A percentile compares a stretch with the other conserved stretches of the same genome.
phyloP scores from a whole-genome alignment of 2,329 filamentous ascomycete species.

The Penicillium sp. region DNA sequence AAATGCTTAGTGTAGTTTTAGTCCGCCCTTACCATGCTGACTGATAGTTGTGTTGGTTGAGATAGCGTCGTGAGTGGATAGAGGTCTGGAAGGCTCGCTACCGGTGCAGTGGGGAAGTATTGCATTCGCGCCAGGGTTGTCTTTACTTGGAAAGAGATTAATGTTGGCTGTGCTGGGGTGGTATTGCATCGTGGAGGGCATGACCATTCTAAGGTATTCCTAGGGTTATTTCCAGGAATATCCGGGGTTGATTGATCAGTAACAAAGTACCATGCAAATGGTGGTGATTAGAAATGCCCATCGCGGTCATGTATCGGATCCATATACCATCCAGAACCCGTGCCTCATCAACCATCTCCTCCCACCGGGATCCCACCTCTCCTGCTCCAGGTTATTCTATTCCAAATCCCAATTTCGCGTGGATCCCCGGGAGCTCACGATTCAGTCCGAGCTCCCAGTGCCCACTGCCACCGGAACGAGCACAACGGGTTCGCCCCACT shows the following conservation, averaged over 20 bases:
- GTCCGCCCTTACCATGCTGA: not conserved
- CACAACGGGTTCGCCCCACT: conserved; percentile 24
- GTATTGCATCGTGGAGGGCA: not conserved
- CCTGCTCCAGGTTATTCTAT: not conserved
- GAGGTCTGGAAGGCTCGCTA: conserved; percentile 3
- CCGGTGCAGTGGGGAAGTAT: conserved; percentile 1
- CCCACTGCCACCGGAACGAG: conserved; percentile 7
- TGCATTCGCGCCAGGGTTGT: not conserved
- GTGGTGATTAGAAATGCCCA: not conserved
- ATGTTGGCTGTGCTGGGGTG: not conserved
- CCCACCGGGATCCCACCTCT: not conserved
- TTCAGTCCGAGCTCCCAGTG: conserved; percentile 21
- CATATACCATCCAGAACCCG: not conserved
- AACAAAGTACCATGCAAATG: not conserved
- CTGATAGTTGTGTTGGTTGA: conserved; percentile 1
- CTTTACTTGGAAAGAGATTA: not conserved
- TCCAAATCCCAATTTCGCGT: conserved; percentile 14
- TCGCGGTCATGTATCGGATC: not conserved
- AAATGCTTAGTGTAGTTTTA: conserved; percentile 5
- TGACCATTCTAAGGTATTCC: not conserved
- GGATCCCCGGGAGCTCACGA: conserved; percentile 2
- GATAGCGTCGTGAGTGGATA: not conserved
- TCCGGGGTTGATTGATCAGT: too few relatives aligned
- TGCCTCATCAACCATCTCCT: not conserved
- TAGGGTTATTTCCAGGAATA: not conserved